Conservation (phyloP, 345 rosid species). For the Gossypium longicalyx region DNA sequence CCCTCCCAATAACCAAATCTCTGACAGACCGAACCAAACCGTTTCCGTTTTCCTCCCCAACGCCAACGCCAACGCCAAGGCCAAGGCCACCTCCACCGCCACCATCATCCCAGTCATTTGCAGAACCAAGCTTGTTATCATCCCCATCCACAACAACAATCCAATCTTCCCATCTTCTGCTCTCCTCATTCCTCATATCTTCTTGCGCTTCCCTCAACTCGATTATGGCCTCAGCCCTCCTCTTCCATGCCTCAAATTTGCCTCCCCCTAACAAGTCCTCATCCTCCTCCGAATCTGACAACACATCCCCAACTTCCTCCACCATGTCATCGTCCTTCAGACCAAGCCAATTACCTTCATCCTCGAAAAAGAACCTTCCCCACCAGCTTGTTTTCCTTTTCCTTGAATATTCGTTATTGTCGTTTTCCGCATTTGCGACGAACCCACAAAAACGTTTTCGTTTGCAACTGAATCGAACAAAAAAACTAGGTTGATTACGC, state of each 20-base stretch:
- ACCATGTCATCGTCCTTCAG: slow-evolving; percentile 56
- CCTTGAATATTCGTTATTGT: slow-evolving; percentile 24
- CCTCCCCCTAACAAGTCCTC: slow-evolving; percentile 49
- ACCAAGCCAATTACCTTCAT: slow-evolving; percentile 88
- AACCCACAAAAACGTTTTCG: slow-evolving; percentile 37
- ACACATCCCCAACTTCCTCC: slow-evolving; percentile 34
- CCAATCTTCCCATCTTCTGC: slow-evolving; percentile 96
- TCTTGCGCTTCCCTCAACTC: slow-evolving; percentile 87
- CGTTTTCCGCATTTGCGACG: slow-evolving; percentile 40
- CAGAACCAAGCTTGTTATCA: background rate
- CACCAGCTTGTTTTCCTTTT: slow-evolving; percentile 64
- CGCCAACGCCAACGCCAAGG: slow-evolving; percentile 24
- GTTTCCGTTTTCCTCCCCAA: slow-evolving; percentile 37
- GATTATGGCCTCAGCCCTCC: slow-evolving; percentile 83
- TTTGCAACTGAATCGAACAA: slow-evolving; percentile 21
- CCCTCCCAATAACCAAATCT: slow-evolving; percentile 70
- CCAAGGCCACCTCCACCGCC: slow-evolving; percentile 22
- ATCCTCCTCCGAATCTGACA: slow-evolving; percentile 37
- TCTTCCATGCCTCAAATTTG: slow-evolving; percentile 88
- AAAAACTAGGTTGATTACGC: slow-evolving; percentile 19
- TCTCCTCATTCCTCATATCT: slow-evolving; percentile 60
- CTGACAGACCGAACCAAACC: slow-evolving; percentile 64
- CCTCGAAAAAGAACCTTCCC: slow-evolving; percentile 71
- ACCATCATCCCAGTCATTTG: slow-evolving; percentile 36
- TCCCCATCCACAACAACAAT: slow-evolving; percentile 50